Conservation (phyloP, 805 yeast species). For the Saccharomycopsis capsularis region DNA sequence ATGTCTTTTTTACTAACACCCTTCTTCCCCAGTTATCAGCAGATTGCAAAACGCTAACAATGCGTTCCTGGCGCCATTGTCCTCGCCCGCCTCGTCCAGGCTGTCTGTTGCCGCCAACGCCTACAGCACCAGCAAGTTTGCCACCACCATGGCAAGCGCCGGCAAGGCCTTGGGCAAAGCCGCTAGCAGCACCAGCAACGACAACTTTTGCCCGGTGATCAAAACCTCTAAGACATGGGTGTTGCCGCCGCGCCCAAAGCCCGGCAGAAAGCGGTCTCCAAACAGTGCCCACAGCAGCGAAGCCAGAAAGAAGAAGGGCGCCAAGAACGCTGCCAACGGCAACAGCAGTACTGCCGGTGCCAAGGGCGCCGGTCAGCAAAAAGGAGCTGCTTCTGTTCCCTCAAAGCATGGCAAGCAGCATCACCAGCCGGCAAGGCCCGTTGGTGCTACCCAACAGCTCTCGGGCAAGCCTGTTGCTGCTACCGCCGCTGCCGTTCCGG, state of each 20-base stretch:
- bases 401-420: too few relatives aligned
- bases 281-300: not conserved
- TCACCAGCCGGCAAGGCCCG: too few relatives aligned
- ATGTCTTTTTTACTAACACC: not conserved
- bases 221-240: slow-evolving; percentile 45
- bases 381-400: not conserved
- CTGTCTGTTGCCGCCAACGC: not conserved
- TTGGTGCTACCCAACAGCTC: not conserved
- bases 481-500: not conserved
- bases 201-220: slow-evolving; percentile 4
- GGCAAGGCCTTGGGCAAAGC: not conserved
- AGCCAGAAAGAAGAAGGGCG: not conserved
- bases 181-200: not conserved
- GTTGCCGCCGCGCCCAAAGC: slow-evolving; percentile 42
- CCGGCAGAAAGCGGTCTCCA: slow-evolving; percentile 37
- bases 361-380: not conserved
- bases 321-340: not conserved
- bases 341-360: not conserved
- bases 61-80: not conserved
- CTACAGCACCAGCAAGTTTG: not conserved
- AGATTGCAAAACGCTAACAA: not conserved
- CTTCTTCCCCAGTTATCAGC: not conserved
- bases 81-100: not conserved
- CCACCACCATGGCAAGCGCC: not conserved
- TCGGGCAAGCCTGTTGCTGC: not conserved